phyloP scores from a whole-genome alignment of 805 yeast species.

The Zygosaccharomyces lentus region DNA sequence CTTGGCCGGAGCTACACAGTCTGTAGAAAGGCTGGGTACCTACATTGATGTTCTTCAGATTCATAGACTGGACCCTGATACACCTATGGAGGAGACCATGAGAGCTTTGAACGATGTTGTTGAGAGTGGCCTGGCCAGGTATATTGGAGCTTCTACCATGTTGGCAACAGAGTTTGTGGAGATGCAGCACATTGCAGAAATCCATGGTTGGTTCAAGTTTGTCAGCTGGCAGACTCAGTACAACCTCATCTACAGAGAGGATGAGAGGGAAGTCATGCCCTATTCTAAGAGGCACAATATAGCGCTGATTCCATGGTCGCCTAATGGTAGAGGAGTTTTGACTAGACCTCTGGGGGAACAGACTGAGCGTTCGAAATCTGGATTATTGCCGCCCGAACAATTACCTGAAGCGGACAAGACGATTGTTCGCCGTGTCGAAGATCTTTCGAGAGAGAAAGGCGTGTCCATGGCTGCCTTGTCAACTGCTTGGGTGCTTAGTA shows the following conservation, averaged over 20 bases:
- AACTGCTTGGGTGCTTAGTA: slow-evolving; percentile 49
- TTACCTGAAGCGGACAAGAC: slow-evolving; percentile 23
- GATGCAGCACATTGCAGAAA: slow-evolving; percentile 54
- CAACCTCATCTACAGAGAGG: slow-evolving; percentile 55
- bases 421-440: slow-evolving; percentile 51
- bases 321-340: slow-evolving; percentile 51
- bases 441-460: slow-evolving; percentile 39
- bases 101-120: slow-evolving; percentile 51
- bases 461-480: slow-evolving; percentile 55
- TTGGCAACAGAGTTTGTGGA: slow-evolving; percentile 49
- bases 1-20: slow-evolving; percentile 40
- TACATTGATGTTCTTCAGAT: slow-evolving; percentile 53
- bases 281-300: slow-evolving; percentile 50
- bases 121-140: slow-evolving; percentile 44
- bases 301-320: slow-evolving; percentile 60
- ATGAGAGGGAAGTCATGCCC: slow-evolving; percentile 57
- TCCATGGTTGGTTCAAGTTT: slow-evolving; percentile 53
- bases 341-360: slow-evolving; percentile 41
- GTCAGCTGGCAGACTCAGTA: slow-evolving; percentile 56
- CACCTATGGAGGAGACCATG: slow-evolving; percentile 53
- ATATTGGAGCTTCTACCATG: slow-evolving; percentile 65
- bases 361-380: slow-evolving; percentile 11
- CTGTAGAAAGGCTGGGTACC: slow-evolving; percentile 48
- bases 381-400: no score
- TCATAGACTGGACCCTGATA: slow-evolving; percentile 47